phyloP scores from a whole-genome alignment of 2,329 filamentous ascomycete genomes.

The Aspergillus sp. region DNA sequence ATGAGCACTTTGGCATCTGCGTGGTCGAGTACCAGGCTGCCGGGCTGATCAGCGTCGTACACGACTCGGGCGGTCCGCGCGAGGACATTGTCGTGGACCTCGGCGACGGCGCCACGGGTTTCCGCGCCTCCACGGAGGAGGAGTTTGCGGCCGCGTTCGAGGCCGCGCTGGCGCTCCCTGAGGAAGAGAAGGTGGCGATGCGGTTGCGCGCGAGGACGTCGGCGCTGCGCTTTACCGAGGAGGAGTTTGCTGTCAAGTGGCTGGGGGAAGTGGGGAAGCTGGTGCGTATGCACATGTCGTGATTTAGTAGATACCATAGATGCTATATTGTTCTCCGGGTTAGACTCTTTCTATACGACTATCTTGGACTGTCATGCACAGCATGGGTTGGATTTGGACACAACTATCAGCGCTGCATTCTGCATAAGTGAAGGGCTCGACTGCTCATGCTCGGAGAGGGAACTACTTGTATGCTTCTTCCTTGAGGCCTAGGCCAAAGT shows the following conservation, averaged over 20 bases:
- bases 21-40: conserved; percentile 98
- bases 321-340: too few species aligned
- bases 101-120: conserved; percentile 77
- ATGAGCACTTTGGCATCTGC: conserved; percentile 97
- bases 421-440: too few species aligned
- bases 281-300: conserved; percentile 45
- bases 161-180: conserved; percentile 65
- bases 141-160: conserved; percentile 82
- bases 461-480: too few species aligned
- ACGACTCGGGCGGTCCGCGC: conserved; percentile 89
- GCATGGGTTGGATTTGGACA: too few species aligned
- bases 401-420: too few species aligned
- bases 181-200: conserved; percentile 67
- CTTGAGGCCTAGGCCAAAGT: too few species aligned
- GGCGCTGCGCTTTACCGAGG: conserved; percentile 81
- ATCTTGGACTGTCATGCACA: too few species aligned
- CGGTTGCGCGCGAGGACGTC: conserved; percentile 72
- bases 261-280: conserved; percentile 69
- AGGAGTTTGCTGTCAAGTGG: conserved; percentile 80
- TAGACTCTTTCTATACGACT: too few species aligned
- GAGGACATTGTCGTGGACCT: conserved; percentile 84
- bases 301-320: neutral
- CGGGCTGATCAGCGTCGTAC: conserved; percentile 87
- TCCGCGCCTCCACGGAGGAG: conserved; percentile 73
- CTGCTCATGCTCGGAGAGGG: too few species aligned